Conservation (phyloP, 768 basidiomycete genomes). For the Amanita polypyramis region DNA sequence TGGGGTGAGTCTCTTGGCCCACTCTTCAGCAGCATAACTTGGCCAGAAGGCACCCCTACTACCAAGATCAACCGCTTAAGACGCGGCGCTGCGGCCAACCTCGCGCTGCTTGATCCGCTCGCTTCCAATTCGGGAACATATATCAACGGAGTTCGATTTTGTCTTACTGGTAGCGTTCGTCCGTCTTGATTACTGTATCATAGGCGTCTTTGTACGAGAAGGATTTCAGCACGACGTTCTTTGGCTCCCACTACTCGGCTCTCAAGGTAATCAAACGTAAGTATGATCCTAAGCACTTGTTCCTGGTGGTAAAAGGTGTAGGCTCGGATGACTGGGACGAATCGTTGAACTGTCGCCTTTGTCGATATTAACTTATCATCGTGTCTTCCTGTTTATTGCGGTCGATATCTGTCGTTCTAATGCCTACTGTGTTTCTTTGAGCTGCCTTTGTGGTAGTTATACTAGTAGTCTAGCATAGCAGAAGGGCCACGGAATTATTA, state of each 20-base stretch:
- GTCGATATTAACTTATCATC: not conserved
- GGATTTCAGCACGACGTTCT: slow-evolving; percentile 31
- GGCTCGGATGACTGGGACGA: slow-evolving; percentile 43
- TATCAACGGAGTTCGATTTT: slow-evolving; percentile 1
- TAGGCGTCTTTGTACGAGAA: no score
- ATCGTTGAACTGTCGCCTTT: not conserved
- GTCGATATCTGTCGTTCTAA: not conserved
- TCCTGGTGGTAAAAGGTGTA: slow-evolving; percentile 35
- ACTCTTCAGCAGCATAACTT: slow-evolving; percentile 15
- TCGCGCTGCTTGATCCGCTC: slow-evolving; percentile 6
- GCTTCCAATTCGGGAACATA: not conserved
- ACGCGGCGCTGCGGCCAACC: slow-evolving; percentile 11
- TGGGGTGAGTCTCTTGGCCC: slow-evolving; percentile 34
- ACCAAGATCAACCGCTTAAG: not conserved
- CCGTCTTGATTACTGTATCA: no score
- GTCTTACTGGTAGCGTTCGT: no score
- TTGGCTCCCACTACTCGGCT: slow-evolving; percentile 30
- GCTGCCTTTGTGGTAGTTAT: no score
- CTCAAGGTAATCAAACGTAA: slow-evolving; percentile 31
- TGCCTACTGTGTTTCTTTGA: not conserved
- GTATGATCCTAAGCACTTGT: slow-evolving; percentile 35
- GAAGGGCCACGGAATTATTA: no score
- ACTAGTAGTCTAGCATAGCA: no score
- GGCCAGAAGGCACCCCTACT: slow-evolving; percentile 10
- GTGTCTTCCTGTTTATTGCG: not conserved